Percentiles rank a stretch among this genome's conserved stretches.
Evolutionary conservation across 495 filamentous ascomycete species (phyloP).

Genomic region (Darksidea phi): DNA sequence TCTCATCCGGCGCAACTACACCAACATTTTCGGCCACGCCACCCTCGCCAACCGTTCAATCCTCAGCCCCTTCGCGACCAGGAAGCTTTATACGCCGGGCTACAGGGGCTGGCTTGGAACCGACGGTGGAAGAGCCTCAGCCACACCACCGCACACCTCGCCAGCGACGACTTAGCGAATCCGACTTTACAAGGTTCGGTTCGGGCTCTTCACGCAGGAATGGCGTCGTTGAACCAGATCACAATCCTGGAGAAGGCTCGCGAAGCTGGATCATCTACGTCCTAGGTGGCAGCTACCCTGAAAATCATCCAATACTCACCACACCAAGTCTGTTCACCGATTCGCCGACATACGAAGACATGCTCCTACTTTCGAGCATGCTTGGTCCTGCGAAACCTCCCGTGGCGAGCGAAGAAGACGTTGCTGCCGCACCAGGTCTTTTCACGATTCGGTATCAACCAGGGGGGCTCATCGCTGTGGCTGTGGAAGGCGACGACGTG

Average conservation of each 20-base stretch:
- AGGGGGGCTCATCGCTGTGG: constrained; percentile 50
- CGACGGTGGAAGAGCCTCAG: constrained; percentile 41
- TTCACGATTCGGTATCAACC: constrained; percentile 31
- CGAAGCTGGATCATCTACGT: constrained; percentile 81
- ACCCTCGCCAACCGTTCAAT: constrained; percentile 32
- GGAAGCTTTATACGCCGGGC: constrained; percentile 37
- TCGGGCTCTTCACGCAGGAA: constrained; percentile 64
- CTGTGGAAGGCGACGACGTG: constrained; percentile 49
- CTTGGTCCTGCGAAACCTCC: constrained; percentile 73
- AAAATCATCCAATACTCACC: constrained; percentile 73
- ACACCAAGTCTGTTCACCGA: constrained; percentile 76
- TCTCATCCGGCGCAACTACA: constrained; percentile 58
- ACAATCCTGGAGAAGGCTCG: constrained; percentile 46
- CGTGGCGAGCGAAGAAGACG: constrained; percentile 65
- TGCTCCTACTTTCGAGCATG: constrained; percentile 70
- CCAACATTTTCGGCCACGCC: constrained; percentile 51
- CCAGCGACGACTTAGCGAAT: constrained; percentile 61
- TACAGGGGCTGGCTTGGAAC: constrained; percentile 29
- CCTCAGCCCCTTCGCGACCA: constrained; percentile 33
- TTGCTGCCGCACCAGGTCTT: constrained; percentile 61
- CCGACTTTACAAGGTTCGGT: constrained; percentile 62
- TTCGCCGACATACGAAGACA: constrained; percentile 77
- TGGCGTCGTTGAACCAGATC: constrained; percentile 66
- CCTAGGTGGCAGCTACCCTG: constrained; percentile 71
- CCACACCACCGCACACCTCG: constrained; percentile 41